Percentiles rank a stretch among this genome's conserved stretches.
These are phyloP conservation scores for Populus hybrid DNA, from an alignment of 441 rosid genomes.

Conservation along the genomic window DNA sequence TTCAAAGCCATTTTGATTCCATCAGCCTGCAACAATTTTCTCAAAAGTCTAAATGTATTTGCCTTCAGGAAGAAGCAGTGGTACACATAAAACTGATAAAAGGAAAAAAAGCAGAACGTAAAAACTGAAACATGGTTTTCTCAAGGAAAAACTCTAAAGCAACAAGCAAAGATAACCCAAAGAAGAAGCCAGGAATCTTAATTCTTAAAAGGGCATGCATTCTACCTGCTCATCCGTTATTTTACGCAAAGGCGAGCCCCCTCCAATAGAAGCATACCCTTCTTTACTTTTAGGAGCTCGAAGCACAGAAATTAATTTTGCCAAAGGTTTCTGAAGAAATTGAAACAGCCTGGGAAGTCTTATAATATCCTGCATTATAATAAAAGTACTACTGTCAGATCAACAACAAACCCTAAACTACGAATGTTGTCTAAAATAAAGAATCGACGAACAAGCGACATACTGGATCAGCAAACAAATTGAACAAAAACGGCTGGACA, in stretches of 20 bases:
- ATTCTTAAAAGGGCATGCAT: neutral
- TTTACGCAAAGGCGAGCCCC: slow-evolving; percentile 88
- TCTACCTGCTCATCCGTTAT: slow-evolving; percentile 84
- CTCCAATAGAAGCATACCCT: slow-evolving; percentile 46
- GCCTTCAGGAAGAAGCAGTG: neutral
- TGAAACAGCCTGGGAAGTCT: slow-evolving; percentile 78
- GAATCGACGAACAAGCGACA: slow-evolving; percentile 13
- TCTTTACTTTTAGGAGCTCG: slow-evolving; percentile 79
- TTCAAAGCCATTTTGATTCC: slow-evolving; percentile 64
- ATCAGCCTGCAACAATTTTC: slow-evolving; percentile 42
- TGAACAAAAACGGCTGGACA: slow-evolving; percentile 87
- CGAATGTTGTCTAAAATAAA: neutral
- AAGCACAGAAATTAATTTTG: slow-evolving; percentile 69
- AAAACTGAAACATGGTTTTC: neutral
- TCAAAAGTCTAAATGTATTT: neutral
- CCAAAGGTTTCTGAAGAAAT: slow-evolving; percentile 79
- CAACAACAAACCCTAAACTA: neutral
- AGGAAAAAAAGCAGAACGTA: neutral
- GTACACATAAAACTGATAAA: neutral
- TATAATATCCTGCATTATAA: slow-evolving; percentile 66
- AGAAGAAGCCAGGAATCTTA: neutral
- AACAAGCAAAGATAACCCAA: neutral
- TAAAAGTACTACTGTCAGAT: neutral
- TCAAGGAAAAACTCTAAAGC: neutral
- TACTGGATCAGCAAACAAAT: slow-evolving; percentile 97